Percentiles rank a stretch among this genome's conserved stretches.
These are phyloP conservation scores for Gossypioides kirkii DNA, from an alignment of 345 rosid species.

Conservation along the genomic window DNA sequence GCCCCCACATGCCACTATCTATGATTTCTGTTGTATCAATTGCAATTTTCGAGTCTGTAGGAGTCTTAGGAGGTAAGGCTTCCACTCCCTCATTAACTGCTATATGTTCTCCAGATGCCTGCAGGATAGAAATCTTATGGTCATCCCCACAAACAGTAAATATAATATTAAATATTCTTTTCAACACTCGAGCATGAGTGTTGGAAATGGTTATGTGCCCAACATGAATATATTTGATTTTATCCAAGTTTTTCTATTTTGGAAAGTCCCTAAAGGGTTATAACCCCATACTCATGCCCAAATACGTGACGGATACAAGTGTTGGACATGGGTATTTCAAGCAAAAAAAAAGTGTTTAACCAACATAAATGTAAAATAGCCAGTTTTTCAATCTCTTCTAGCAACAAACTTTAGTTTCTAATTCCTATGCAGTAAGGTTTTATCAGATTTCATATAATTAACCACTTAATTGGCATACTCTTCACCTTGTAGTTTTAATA, in stretches of 20 bases:
- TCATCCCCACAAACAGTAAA: not conserved
- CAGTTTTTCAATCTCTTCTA: not conserved
- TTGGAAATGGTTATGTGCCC: not conserved
- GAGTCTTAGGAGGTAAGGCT: conserved; percentile 15
- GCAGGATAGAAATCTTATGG: not conserved
- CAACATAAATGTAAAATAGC: not conserved
- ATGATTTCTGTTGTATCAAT: conserved; percentile 15
- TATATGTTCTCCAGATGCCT: conserved; percentile 39
- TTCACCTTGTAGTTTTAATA: not conserved
- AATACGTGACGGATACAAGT: not conserved
- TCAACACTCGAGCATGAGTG: not conserved
- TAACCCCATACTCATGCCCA: not conserved
- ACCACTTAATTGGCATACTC: not conserved
- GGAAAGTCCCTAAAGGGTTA: not conserved
- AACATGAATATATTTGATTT: not conserved
- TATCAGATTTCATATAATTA: not conserved
- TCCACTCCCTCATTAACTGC: conserved; percentile 29
- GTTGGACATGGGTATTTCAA: not conserved
- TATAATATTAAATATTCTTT: not conserved
- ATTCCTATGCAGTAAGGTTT: not conserved
- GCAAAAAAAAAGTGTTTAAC: not conserved
- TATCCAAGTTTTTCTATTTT: not conserved
- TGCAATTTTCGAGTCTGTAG: conserved; percentile 15
- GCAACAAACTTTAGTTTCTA: not conserved
- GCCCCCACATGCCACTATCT: conserved; percentile 2